phyloP scores from a whole-genome alignment of 352 stramenopile species.

The Pythium folliculosum region DNA sequence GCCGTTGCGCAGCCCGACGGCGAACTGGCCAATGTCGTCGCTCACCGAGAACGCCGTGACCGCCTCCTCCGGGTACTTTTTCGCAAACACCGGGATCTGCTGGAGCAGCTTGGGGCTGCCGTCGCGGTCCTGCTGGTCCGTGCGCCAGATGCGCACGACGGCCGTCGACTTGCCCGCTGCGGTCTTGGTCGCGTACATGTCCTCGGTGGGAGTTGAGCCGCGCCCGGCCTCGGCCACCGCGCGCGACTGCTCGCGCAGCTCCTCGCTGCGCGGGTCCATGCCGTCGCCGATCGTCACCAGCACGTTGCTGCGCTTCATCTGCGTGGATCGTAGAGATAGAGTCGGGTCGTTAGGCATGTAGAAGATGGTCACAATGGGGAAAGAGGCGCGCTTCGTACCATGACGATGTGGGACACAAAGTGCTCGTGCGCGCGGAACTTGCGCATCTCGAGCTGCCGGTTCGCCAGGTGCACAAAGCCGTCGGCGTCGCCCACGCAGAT shows the following conservation, averaged over 20 bases:
- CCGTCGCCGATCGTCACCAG: conserved; percentile 85
- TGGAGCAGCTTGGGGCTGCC: conserved; percentile 85
- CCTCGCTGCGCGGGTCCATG: conserved; percentile 79
- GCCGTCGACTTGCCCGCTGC: conserved; percentile 63
- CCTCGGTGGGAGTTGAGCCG: conserved; percentile 21
- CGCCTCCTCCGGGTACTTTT: conserved; percentile 87
- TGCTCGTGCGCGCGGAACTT: conserved; percentile 86
- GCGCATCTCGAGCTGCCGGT: conserved; percentile 77
- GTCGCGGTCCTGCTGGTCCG: conserved; percentile 85
- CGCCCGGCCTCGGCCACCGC: conserved; percentile 76
- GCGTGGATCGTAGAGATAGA: not conserved
- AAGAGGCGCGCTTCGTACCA: conserved; percentile 44
- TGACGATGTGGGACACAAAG: conserved; percentile 88
- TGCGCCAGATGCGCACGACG: conserved; percentile 86
- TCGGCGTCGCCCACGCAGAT: conserved; percentile 84
- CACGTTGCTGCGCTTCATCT: conserved; percentile 90
- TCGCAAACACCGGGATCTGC: conserved; percentile 84
- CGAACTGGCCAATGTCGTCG: conserved; percentile 82
- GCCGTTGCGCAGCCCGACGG: conserved; percentile 80
- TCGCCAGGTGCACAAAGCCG: conserved; percentile 82
- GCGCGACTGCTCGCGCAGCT: conserved; percentile 77
- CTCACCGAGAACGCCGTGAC: conserved; percentile 86
- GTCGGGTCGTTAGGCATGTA: not conserved
- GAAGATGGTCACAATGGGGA: not conserved
- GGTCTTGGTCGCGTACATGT: conserved; percentile 72